Conservation (phyloP, 176 grass and related monocot genomes). For the Juncus inflexus region DNA sequence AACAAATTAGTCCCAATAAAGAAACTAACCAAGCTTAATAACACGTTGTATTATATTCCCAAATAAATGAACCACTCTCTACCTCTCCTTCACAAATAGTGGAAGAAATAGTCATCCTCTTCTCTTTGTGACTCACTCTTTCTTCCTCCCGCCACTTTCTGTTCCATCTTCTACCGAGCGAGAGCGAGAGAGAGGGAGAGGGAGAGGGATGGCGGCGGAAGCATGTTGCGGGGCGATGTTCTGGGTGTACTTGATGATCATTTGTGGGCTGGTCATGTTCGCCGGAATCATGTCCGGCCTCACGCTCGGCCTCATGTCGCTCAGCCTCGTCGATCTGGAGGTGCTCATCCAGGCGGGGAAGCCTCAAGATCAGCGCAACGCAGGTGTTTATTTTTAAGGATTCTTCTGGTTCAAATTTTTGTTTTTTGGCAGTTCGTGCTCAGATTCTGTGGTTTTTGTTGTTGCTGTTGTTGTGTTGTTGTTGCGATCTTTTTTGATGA, state of each 20-base stretch:
- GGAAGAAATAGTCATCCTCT: no score
- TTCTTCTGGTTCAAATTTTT: neutral
- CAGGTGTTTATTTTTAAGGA: constrained; percentile 16
- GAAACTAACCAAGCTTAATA: no score
- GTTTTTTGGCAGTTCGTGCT: neutral
- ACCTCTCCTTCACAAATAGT: no score
- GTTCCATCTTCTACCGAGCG: no score
- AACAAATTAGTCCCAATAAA: no score
- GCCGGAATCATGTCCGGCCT: constrained; percentile 96
- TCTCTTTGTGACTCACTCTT: no score
- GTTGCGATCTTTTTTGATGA: neutral
- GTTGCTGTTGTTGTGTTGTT: no score
- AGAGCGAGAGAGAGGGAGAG: neutral
- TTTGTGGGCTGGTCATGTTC: constrained; percentile 60
- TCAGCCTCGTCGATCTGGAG: constrained; percentile 97
- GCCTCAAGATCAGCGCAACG: constrained; percentile 47
- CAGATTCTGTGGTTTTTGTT: neutral
- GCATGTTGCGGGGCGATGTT: constrained; percentile 74
- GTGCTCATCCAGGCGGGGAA: constrained; percentile 76
- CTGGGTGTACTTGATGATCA: constrained; percentile 61
- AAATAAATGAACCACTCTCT: no score
- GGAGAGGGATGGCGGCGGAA: constrained; percentile 21
- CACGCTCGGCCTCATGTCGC: constrained; percentile 96
- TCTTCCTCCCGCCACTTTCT: neutral
- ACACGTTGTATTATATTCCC: no score